These are phyloP conservation scores for Hymenoscyphus infarciens DNA, from an alignment of 2,329 filamentous ascomycete species.

Conservation along the genomic window DNA sequence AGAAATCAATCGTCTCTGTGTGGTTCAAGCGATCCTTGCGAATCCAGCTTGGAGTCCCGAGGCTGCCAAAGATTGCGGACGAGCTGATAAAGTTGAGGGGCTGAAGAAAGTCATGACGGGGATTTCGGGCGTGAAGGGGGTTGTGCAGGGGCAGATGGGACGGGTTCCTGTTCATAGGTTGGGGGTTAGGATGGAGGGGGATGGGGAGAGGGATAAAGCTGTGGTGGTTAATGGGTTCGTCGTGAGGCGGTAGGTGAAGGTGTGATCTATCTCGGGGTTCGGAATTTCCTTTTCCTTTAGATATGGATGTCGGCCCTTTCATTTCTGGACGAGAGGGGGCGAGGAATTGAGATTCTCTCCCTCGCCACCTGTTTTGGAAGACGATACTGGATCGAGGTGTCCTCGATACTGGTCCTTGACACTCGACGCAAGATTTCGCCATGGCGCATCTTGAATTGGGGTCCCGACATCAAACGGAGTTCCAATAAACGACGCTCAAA, in stretches of 20 bases:
- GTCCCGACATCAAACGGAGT: too few species aligned
- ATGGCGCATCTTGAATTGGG: too few species aligned
- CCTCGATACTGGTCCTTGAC: too few species aligned
- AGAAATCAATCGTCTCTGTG: constrained; percentile 39
- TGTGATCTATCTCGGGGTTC: not conserved
- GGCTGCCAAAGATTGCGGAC: not conserved
- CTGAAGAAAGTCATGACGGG: not conserved
- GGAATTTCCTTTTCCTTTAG: not conserved
- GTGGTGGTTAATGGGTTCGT: constrained; percentile 5
- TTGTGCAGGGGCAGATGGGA: not conserved
- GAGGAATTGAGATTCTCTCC: too few species aligned
- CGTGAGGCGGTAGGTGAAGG: not conserved
- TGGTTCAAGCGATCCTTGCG: constrained; percentile 37
- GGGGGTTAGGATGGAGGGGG: not conserved
- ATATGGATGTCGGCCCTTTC: not conserved
- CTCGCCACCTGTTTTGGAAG: too few species aligned
- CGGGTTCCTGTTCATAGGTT: not conserved
- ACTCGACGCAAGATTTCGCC: too few species aligned
- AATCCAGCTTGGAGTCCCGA: constrained; percentile 40
- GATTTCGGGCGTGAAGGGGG: not conserved
- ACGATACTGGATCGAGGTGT: too few species aligned
- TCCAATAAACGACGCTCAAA: too few species aligned
- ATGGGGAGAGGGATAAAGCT: not conserved
- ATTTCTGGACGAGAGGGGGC: too few species aligned
- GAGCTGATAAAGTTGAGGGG: not conserved